phyloP scores from a whole-genome alignment of 1,139 yeast species.

The Arxiozyma telluris region DNA sequence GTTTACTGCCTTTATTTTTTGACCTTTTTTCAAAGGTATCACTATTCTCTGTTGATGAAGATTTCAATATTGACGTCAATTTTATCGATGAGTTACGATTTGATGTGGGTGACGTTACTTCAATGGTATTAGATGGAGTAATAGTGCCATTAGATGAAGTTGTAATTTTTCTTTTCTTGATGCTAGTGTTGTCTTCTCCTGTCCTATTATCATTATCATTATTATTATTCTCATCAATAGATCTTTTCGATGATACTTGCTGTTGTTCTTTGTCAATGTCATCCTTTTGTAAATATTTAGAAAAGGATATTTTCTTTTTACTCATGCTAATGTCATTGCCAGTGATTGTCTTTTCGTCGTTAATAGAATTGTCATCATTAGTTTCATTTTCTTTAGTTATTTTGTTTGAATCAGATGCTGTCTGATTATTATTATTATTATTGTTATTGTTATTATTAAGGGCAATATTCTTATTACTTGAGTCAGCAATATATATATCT shows the following conservation, averaged over 20 bases:
- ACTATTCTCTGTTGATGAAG: slow-evolving; percentile 6
- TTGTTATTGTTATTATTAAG: neutral
- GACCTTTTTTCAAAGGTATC: neutral
- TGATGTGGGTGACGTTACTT: neutral
- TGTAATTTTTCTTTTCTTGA: neutral
- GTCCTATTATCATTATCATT: neutral
- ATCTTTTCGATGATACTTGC: slow-evolving; percentile 9
- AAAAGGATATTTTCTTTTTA: slow-evolving; percentile 30
- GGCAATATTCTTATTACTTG: slow-evolving; percentile 1
- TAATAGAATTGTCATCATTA: neutral
- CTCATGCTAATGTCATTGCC: slow-evolving; percentile 12
- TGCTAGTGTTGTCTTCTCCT: neutral
- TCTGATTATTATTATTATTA: neutral
- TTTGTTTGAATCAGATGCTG: neutral
- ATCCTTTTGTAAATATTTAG: slow-evolving; percentile 28
- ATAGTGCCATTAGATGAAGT: neutral
- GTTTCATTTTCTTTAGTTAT: neutral
- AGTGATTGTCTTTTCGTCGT: no score
- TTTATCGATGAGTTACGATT: neutral
- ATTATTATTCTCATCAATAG: slow-evolving; percentile 1
- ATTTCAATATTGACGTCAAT: slow-evolving; percentile 19
- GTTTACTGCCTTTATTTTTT: slow-evolving; percentile 7
- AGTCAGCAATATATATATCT: slow-evolving; percentile 11
- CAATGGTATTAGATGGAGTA: neutral
- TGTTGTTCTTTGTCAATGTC: slow-evolving; percentile 7